Evolutionary conservation across 257 asterid genomes (phyloP).

Genomic region (Rubia yunnanensis): DNA sequence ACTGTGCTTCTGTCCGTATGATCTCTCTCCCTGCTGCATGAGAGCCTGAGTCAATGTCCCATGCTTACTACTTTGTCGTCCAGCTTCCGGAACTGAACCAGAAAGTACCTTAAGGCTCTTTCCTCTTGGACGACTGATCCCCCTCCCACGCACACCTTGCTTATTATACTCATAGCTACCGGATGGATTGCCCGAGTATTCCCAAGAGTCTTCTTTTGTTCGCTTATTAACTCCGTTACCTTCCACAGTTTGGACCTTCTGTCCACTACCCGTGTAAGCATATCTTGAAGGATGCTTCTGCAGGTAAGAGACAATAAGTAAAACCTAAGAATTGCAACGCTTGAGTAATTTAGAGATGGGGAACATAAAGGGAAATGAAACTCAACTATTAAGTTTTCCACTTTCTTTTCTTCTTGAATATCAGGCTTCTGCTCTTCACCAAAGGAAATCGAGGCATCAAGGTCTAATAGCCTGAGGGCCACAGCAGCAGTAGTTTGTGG

Average conservation of each 20-base stretch:
- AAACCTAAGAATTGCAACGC: neutral
- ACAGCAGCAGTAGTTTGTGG: conserved; percentile 84
- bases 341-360: neutral
- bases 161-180: conserved; percentile 39
- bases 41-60: conserved; percentile 50
- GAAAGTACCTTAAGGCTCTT: conserved; percentile 38
- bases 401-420: conserved; percentile 34
- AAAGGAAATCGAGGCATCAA: conserved; percentile 66
- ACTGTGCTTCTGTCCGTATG: conserved; percentile 56
- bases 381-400: conserved; percentile 66
- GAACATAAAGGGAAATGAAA: conserved; percentile 17
- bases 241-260: conserved; percentile 42
- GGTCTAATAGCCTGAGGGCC: conserved; percentile 82
- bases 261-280: conserved; percentile 34
- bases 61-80: conserved; percentile 34
- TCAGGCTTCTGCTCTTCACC: conserved; percentile 51
- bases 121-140: conserved; percentile 65
- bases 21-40: conserved; percentile 44
- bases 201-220: conserved; percentile 45
- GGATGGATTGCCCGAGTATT: conserved; percentile 29
- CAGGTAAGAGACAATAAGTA: conserved; percentile 1
- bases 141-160: conserved; percentile 49
- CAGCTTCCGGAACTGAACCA: conserved; percentile 29
- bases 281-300: conserved; percentile 47
- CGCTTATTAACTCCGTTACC: conserved; percentile 31